Evolutionary conservation across 2,329 filamentous ascomycete genomes (phyloP), one percentile per base, ranked within the genome.

Genomic region (Fusarium multiceps): DNA sequence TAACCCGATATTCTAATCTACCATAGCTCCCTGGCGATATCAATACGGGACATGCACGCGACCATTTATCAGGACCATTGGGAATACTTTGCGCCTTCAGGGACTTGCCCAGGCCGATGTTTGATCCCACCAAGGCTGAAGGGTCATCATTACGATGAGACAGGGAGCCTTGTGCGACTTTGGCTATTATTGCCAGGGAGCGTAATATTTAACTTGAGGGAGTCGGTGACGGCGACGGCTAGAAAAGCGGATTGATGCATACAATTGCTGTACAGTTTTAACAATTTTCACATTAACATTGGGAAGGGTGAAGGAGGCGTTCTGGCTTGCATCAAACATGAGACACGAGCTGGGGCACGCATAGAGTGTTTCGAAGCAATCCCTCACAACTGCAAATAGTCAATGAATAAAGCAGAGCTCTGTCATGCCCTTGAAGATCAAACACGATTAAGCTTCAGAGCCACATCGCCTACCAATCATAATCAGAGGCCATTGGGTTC

Each of bases 1-100:
- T 87, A 54, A 45, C 45, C 53, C 54, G 20, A 42, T 59, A 73
- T 67, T 63, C 41, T 47, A 55, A 65, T 67, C 32, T 49, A 58
- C 50, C 32, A 49, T 23, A 23, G 47, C 42, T 59, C 53, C 45
- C 51, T 60, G 59, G 13, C 40, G 18, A 50, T 41, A 28, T 27
- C 20, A 37, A 50, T 49, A 42, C 50, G 37, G 41, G 32, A 57
- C 58, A 70, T 46, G 42, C 55, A 59, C 34, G 45, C 37, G 42
- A 41, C 48, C 18, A 32, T 46, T 34, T 43, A 55, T 21, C 37
- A 53, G 30, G 42, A n/a, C 27, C 50, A 25, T 42, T 53, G 34
- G 32, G 23, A 42, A n/a, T 23, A 46, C 48, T 27, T 47, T 43
- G 21, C 47, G 41, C 48, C 41, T 47, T 20, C 21, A 45, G 41